phyloP scores from a whole-genome alignment of 1,284 basidiomycete genomes.

The Ceratobasidium sp. region DNA sequence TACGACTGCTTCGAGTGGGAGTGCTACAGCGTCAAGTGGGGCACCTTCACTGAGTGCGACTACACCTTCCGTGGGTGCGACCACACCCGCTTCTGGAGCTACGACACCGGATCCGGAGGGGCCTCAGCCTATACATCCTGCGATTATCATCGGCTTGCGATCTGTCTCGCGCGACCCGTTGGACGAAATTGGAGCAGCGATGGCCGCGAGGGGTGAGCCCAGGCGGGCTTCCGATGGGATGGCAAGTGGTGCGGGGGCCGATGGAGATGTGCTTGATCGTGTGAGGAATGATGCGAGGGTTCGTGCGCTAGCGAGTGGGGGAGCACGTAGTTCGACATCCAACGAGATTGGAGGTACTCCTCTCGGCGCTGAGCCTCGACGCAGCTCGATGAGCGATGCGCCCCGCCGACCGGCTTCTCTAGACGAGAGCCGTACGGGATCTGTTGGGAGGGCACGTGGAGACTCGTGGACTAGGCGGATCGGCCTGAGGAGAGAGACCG shows the following conservation, averaged over 20 bases:
- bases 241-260: background rate
- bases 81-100: background rate
- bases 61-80: conserved; percentile 39
- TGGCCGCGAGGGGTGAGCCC: background rate
- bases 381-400: conserved; percentile 18
- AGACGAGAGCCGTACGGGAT: conserved; percentile 21
- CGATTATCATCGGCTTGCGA: conserved; percentile 36
- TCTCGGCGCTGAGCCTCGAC: background rate
- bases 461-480: background rate
- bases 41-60: conserved; percentile 4
- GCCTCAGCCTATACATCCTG: conserved; percentile 27
- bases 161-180: conserved; percentile 27
- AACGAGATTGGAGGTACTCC: background rate
- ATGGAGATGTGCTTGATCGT: background rate
- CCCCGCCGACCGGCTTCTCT: background rate
- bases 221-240: too few relatives aligned
- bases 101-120: background rate
- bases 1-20: conserved; percentile 24
- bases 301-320: too few relatives aligned
- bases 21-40: background rate
- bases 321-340: background rate
- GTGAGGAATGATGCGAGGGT: too few relatives aligned
- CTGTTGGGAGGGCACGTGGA: background rate
- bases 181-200: background rate
- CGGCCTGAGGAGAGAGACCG: background rate